A percentile compares a stretch with the other conserved stretches of the same genome.
Conservation (phyloP, 1,284 basidiomycete genomes). For the Chiua sp. region DNA sequence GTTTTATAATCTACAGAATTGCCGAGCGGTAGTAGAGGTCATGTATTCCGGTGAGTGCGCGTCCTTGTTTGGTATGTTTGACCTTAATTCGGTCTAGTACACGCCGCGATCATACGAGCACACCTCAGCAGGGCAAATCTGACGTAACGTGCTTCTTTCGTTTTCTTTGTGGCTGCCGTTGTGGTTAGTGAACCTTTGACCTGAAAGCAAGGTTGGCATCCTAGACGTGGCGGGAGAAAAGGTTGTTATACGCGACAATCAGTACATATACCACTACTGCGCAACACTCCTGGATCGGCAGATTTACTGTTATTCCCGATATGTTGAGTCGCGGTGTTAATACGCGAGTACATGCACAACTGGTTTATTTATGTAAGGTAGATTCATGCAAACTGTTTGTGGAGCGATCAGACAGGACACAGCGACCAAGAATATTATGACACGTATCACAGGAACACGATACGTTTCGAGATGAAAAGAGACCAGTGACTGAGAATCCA, state of each 20-base stretch:
- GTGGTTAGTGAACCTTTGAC: too few species aligned
- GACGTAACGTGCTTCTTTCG: constrained; percentile 31
- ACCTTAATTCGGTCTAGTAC: constrained; percentile 43
- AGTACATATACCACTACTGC: too few species aligned
- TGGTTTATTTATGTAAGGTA: too few species aligned
- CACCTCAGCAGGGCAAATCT: constrained; percentile 54
- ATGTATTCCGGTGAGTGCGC: constrained; percentile 29
- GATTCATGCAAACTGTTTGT: too few species aligned
- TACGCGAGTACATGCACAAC: too few species aligned
- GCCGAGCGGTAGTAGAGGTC: constrained; percentile 45
- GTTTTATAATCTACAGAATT: constrained; percentile 39
- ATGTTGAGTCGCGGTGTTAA: too few species aligned
- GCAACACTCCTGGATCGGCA: too few species aligned
- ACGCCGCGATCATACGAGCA: constrained; percentile 59
- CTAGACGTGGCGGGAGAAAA: too few species aligned
- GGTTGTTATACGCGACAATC: too few species aligned
- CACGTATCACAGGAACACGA: constrained; percentile 1
- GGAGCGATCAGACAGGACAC: background rate
- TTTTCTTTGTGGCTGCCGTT: too few species aligned
- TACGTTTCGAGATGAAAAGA: background rate
- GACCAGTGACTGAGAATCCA: background rate
- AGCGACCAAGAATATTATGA: background rate
- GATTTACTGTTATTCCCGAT: too few species aligned
- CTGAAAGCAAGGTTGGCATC: too few species aligned
- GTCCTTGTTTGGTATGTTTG: background rate